Evolutionary conservation across 306 rosid species (phyloP).

Genomic region (Lathyrus oleraceus): DNA sequence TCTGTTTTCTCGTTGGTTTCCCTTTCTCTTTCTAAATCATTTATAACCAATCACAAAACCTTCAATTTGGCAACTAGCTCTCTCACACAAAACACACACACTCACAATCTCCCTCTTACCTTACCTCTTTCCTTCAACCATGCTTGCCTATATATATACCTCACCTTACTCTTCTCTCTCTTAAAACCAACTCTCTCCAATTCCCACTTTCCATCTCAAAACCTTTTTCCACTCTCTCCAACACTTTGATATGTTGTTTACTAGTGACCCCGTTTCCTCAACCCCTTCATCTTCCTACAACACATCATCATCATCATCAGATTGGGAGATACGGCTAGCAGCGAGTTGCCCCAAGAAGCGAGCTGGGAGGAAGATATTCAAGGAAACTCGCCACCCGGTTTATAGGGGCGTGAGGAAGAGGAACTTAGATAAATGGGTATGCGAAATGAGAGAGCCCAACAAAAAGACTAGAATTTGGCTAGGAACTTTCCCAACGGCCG

Average conservation of each 20-base stretch:
- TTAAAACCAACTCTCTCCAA: neutral
- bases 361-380: slow-evolving; percentile 86
- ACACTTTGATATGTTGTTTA: slow-evolving; percentile 45
- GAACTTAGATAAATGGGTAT: slow-evolving; percentile 78
- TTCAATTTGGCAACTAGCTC: too few species aligned
- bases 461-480: slow-evolving; percentile 61
- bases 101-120: slow-evolving; percentile 16
- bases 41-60: too few species aligned
- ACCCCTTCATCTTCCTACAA: neutral
- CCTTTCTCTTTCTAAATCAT: too few species aligned
- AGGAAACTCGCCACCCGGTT: slow-evolving; percentile 86
- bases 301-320: neutral
- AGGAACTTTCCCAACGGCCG: slow-evolving; percentile 65
- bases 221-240: neutral
- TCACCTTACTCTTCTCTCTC: neutral
- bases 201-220: neutral
- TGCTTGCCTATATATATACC: neutral
- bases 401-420: slow-evolving; percentile 72
- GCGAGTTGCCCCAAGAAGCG: slow-evolving; percentile 66
- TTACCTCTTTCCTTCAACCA: neutral
- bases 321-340: slow-evolving; percentile 57
- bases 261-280: neutral
- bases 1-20: too few species aligned
- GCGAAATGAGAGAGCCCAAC: slow-evolving; percentile 82
- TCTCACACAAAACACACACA: neutral